Percentiles rank a stretch among this genome's conserved stretches.
These are phyloP conservation scores for Entomortierella chlamydospora DNA, from an alignment of 192 early-diverging fungal species.

Conservation along the genomic window DNA sequence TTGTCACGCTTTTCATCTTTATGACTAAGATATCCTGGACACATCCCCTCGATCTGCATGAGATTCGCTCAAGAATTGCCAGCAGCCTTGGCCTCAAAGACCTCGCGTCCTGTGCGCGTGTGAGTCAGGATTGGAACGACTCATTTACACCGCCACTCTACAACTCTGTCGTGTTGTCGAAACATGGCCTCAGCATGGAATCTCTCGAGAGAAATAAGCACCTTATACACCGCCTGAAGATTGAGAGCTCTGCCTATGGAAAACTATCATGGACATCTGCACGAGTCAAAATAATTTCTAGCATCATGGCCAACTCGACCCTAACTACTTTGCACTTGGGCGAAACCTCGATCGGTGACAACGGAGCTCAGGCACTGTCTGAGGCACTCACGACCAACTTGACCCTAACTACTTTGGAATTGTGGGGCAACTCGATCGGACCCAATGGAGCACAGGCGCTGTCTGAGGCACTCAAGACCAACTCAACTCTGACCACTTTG, in stretches of 20 bases:
- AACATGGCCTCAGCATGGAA: background rate
- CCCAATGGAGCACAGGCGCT: no score
- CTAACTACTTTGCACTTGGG: no score
- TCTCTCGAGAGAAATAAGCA: constrained; percentile 20
- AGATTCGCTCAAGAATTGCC: constrained; percentile 30
- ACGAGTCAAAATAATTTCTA: no score
- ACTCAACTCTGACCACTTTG: no score
- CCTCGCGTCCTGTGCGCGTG: constrained; percentile 22
- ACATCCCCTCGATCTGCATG: constrained; percentile 24
- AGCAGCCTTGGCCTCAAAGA: constrained; percentile 11
- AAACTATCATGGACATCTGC: no score
- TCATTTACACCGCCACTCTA: constrained; percentile 22
- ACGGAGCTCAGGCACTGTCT: no score
- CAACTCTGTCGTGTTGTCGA: constrained; percentile 10
- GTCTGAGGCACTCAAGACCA: no score
- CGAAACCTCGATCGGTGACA: no score
- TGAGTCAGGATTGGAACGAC: constrained; percentile 25
- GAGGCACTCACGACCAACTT: no score
- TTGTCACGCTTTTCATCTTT: constrained; percentile 12
- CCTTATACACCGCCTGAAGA: background rate
- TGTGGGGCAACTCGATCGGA: no score
- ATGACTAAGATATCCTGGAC: constrained; percentile 12
- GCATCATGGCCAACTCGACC: constrained; percentile 2
- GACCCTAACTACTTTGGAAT: no score
- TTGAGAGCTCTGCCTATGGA: background rate